Evolutionary conservation across 139 green algal species (phyloP).

Genomic region (Zygnema circumcarinatum): DNA sequence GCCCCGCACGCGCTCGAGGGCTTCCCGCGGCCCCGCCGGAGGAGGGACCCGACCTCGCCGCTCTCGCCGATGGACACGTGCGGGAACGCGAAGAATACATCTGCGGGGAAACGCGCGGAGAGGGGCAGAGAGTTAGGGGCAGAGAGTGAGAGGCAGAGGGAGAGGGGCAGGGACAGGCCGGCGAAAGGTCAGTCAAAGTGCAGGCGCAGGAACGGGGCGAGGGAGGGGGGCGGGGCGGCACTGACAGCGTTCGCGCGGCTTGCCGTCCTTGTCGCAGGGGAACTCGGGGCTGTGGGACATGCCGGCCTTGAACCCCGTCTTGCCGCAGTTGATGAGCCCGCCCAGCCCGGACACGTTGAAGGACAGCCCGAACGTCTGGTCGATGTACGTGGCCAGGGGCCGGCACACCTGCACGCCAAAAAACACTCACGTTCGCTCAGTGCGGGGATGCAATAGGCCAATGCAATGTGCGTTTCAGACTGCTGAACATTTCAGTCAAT

Average conservation of each 20-base stretch:
- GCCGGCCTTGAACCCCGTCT: conserved; percentile 74
- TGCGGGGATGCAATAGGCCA: background rate
- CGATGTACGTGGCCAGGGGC: background rate
- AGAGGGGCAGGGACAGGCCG: background rate
- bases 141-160: background rate
- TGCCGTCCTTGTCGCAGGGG: conserved; percentile 8
- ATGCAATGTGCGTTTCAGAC: background rate
- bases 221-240: background rate
- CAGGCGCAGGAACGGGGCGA: background rate
- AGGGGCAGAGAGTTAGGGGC: background rate
- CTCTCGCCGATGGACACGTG: conserved; percentile 83
- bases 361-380: conserved; percentile 63
- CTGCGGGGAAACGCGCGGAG: background rate
- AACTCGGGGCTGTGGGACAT: conserved; percentile 69
- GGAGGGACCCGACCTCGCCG: conserved; percentile 71
- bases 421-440: too few relatives aligned
- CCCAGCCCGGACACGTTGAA: conserved; percentile 86
- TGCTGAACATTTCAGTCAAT: background rate
- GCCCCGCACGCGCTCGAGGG: conserved; percentile 81
- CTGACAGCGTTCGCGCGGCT: conserved; percentile 19
- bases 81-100: conserved; percentile 90
- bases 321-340: conserved; percentile 80
- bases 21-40: conserved; percentile 67
- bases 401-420: background rate
- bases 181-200: background rate